phyloP scores from a whole-genome alignment of 192 early-diverging fungal genomes.

The Chytriomyces sp. region DNA sequence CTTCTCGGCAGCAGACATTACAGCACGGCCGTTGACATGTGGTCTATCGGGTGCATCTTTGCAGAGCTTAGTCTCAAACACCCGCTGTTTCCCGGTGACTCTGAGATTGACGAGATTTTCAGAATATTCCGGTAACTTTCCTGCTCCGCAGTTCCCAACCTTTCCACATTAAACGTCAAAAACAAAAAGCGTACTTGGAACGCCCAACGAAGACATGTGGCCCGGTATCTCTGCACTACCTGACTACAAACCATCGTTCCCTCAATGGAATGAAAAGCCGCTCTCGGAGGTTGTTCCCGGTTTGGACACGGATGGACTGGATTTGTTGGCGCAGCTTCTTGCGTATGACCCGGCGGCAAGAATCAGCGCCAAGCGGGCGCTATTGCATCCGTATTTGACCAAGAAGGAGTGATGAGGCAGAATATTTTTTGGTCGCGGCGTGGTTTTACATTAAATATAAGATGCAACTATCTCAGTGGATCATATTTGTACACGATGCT shows the following conservation, averaged over 20 bases:
- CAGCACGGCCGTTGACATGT: constrained; percentile 94
- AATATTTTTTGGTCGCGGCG: no score
- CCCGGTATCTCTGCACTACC: constrained; percentile 72
- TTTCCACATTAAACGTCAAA: background rate
- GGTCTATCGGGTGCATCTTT: constrained; percentile 97
- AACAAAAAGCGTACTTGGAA: constrained; percentile 64
- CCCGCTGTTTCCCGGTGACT: constrained; percentile 88
- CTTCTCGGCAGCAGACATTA: constrained; percentile 89
- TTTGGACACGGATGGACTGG: no score
- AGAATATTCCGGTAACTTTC: constrained; percentile 72
- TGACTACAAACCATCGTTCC: constrained; percentile 81
- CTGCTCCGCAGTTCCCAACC: background rate
- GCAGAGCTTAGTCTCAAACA: constrained; percentile 83
- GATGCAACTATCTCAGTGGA: no score
- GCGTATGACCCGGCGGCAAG: constrained; percentile 74
- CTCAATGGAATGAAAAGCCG: constrained; percentile 63
- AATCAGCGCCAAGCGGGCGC: constrained; percentile 82
- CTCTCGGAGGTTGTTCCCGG: constrained; percentile 53
- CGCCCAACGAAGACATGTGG: constrained; percentile 79
- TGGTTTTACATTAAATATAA: no score
- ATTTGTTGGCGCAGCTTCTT: constrained; percentile 58
- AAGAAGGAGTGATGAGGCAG: background rate
- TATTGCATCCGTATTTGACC: constrained; percentile 78
- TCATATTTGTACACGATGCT: no score
- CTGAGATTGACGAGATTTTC: constrained; percentile 93